Conservation (phyloP, 2,329 filamentous ascomycete species). For the Diplodia corticola region DNA sequence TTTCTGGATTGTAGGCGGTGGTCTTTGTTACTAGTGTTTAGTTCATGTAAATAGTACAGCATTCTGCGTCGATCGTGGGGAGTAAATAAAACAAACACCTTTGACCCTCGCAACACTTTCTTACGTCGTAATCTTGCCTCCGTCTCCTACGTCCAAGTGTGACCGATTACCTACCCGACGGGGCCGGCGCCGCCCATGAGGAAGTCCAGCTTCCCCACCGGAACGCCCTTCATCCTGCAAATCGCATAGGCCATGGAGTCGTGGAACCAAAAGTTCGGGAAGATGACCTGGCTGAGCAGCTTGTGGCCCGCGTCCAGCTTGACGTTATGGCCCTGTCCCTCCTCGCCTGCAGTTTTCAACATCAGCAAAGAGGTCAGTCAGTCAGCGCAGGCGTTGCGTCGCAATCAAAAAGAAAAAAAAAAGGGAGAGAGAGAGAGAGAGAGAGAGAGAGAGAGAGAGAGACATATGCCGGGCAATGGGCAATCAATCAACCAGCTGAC, state of each 20-base stretch:
- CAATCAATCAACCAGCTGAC: too few species aligned
- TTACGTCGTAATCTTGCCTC: too few species aligned
- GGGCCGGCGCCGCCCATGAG: background rate
- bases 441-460: too few species aligned
- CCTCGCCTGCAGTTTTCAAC: constrained; percentile 34
- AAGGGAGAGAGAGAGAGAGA: too few species aligned
- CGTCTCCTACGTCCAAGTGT: too few species aligned
- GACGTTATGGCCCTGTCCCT: constrained; percentile 43
- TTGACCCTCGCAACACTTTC: too few species aligned
- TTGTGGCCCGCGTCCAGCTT: constrained; percentile 35
- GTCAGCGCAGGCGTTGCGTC: background rate
- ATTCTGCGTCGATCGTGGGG: too few species aligned
- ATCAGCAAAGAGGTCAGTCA: background rate
- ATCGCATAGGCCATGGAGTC: constrained; percentile 60
- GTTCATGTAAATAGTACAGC: too few species aligned
- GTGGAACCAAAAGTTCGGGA: constrained; percentile 68
- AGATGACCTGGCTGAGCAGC: constrained; percentile 48
- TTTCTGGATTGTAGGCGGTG: constrained; percentile 24
- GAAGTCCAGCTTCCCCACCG: constrained; percentile 63
- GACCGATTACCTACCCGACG: too few species aligned
- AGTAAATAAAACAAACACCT: too few species aligned
- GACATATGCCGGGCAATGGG: too few species aligned
- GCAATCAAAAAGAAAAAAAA: background rate
- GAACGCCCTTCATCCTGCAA: constrained; percentile 61
- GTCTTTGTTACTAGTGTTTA: too few species aligned